A percentile compares a stretch with the other conserved stretches of the same genome.
Evolutionary conservation across 176 grass and related monocot genomes (phyloP).

Genomic region (Rhynchospora pubera): DNA sequence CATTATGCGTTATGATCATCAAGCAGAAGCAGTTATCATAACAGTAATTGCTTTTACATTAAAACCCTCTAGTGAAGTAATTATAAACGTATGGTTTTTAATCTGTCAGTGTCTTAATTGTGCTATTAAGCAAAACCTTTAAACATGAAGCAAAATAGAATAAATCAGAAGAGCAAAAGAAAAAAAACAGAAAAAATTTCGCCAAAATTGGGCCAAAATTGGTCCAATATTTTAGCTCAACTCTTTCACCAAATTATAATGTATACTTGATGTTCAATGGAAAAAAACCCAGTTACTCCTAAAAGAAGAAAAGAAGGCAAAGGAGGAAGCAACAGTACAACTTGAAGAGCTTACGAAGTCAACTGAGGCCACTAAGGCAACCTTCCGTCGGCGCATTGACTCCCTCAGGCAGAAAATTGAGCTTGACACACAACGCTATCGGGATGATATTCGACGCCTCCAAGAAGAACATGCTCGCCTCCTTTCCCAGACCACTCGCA

Average conservation of each 20-base stretch:
- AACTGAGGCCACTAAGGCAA: neutral
- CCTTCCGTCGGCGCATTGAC: neutral
- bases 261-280: neutral
- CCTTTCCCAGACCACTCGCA: neutral
- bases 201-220: neutral
- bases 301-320: slow-evolving; percentile 17
- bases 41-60: neutral
- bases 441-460: slow-evolving; percentile 20
- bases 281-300: neutral
- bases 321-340: slow-evolving; percentile 1
- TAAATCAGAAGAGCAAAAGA: neutral
- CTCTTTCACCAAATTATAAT: neutral
- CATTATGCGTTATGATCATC: neutral
- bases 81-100: neutral
- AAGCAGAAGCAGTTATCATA: neutral
- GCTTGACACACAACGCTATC: slow-evolving; percentile 6
- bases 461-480: slow-evolving; percentile 21
- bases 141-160: neutral
- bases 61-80: neutral
- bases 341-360: slow-evolving; percentile 1
- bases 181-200: neutral
- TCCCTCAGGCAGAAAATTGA: slow-evolving; percentile 22
- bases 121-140: neutral
- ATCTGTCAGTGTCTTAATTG: neutral
- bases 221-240: neutral